Evolutionary conservation across 2,329 filamentous ascomycete species (phyloP).

Genomic region (Fusarium burgessii): DNA sequence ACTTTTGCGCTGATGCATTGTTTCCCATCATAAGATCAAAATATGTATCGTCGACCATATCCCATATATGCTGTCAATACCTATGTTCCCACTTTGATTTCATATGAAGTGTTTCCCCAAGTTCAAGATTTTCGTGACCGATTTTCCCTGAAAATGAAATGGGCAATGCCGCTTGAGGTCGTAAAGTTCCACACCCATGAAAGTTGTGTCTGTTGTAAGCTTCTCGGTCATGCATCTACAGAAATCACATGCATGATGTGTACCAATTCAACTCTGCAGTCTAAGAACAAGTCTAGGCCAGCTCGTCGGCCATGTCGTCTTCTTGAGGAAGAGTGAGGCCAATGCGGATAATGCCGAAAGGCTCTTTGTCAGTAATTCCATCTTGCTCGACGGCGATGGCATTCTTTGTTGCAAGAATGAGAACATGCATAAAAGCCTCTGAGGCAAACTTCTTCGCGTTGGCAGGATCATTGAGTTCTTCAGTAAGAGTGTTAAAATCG

Average conservation of each 20-base stretch:
- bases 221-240: background rate
- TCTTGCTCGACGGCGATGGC: conserved; percentile 73
- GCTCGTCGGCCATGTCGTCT: conserved; percentile 39
- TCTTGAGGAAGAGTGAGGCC: conserved; percentile 50
- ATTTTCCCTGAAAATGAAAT: conserved; percentile 14
- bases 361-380: conserved; percentile 48
- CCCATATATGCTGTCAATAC: conserved; percentile 1
- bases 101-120: conserved; percentile 3
- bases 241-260: conserved; percentile 7
- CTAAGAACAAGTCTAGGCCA: conserved; percentile 24
- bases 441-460: conserved; percentile 73
- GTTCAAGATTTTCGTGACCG: conserved; percentile 6
- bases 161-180: background rate
- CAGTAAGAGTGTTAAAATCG: conserved; percentile 76
- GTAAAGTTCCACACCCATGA: conserved; percentile 5
- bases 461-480: conserved; percentile 72
- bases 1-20: conserved; percentile 6
- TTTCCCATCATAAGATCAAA: conserved; percentile 1
- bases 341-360: conserved; percentile 62
- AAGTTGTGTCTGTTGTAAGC: conserved; percentile 4
- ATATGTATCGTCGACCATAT: background rate
- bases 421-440: conserved; percentile 80
- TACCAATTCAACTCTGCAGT: background rate
- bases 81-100: conserved; percentile 17
- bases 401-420: conserved; percentile 76